Evolutionary conservation across 2,329 filamentous ascomycete species (phyloP).

Genomic region (Dendrostoma leiphaemia): DNA sequence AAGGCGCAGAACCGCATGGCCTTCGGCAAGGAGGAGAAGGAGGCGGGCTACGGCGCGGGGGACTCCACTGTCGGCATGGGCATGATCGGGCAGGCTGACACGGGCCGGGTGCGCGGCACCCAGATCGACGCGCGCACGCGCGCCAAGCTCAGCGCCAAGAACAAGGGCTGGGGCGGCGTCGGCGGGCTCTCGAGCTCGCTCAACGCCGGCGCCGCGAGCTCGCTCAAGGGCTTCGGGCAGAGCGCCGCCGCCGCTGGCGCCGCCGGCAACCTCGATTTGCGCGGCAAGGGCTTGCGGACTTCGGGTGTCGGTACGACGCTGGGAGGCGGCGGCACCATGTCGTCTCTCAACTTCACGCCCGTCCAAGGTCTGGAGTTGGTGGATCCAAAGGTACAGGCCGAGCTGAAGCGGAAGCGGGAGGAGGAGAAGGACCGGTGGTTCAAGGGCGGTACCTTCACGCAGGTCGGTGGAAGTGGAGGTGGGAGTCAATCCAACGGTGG

Average conservation of each 20-base stretch:
- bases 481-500: constrained; percentile 25
- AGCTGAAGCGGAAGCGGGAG: constrained; percentile 86
- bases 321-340: constrained; percentile 71
- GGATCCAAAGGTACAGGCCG: constrained; percentile 85
- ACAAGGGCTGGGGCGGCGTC: constrained; percentile 85
- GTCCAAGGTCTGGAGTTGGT: constrained; percentile 94
- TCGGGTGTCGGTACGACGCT: constrained; percentile 76
- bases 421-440: constrained; percentile 96
- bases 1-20: constrained; percentile 96
- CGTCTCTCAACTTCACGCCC: constrained; percentile 87
- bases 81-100: constrained; percentile 88
- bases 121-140: constrained; percentile 92
- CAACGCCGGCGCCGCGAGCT: constrained; percentile 69
- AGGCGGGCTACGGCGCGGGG: constrained; percentile 85
- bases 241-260: constrained; percentile 43
- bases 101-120: constrained; percentile 81
- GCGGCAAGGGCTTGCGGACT: constrained; percentile 74
- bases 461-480: constrained; percentile 60
- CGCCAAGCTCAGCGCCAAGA: constrained; percentile 91
- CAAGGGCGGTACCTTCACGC: constrained; percentile 95
- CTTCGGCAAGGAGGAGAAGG: constrained; percentile 92
- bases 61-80: constrained; percentile 85
- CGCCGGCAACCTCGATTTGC: constrained; percentile 64
- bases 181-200: constrained; percentile 60
- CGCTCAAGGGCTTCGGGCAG: constrained; percentile 74